Conservation (phyloP, 768 basidiomycete species). For the Exsudoporus frostii region DNA sequence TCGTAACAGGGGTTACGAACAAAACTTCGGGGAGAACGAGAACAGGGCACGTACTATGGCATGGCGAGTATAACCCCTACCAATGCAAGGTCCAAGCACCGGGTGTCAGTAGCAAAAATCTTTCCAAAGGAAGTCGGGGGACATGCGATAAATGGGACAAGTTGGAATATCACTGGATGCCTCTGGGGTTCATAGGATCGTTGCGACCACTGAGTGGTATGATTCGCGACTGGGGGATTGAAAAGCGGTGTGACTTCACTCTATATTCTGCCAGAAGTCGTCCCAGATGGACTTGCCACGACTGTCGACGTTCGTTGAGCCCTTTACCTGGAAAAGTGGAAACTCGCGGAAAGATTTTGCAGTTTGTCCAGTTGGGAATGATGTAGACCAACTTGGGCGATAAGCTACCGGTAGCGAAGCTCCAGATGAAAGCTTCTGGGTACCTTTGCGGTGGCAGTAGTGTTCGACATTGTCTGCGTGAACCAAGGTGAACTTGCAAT, state of each 20-base stretch:
- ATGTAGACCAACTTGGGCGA: conserved; percentile 1
- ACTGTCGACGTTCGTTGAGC: conserved; percentile 55
- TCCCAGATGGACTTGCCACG: conserved; percentile 76
- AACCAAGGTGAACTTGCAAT: neutral
- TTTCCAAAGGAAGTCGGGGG: neutral
- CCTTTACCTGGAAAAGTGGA: conserved; percentile 82
- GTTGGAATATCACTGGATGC: conserved; percentile 67
- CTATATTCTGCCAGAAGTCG: conserved; percentile 61
- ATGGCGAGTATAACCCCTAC: conserved; percentile 69
- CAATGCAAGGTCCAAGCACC: conserved; percentile 59
- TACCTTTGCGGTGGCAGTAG: conserved; percentile 40
- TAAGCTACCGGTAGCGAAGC: conserved; percentile 61
- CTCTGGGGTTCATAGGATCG: conserved; percentile 68
- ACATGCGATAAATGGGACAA: conserved; percentile 66
- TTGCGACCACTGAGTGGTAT: conserved; percentile 71
- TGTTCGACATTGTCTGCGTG: conserved; percentile 24
- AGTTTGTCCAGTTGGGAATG: neutral
- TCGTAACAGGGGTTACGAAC: too few species aligned
- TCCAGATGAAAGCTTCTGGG: conserved; percentile 63
- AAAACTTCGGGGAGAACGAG: conserved; percentile 2
- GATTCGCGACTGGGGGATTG: conserved; percentile 71
- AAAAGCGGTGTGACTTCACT: conserved; percentile 73
- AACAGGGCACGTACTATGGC: conserved; percentile 41
- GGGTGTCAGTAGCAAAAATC: neutral
- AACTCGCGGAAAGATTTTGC: conserved; percentile 41